Evolutionary conservation across 139 green algal genomes (phyloP), one percentile per base, ranked within the genome.

Genomic region (Coelastrella sp.): DNA sequence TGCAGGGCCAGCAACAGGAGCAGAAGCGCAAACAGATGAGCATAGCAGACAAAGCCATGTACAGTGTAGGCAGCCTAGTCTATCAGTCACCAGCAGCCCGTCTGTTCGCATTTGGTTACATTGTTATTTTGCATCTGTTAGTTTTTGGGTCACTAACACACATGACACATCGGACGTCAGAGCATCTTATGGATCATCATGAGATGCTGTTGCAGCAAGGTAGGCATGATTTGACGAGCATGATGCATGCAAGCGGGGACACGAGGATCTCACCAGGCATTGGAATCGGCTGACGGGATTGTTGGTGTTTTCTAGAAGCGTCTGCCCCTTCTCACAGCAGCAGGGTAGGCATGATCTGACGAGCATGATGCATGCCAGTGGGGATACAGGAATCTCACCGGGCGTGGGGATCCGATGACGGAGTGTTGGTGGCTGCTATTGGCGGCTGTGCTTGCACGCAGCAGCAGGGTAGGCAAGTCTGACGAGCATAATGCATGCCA

Each of bases 41-140:
- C 17, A 22, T 93, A 56, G 66, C 85, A 17, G 89, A 94, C 87
- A 92, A 90, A 57, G 61, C 86, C 10, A 89, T 94, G 89, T 93
- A 93, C 83, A 76, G 91, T 78, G 89, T 95, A 60, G 90, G 91
- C 5, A 92, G 96, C 89, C 89, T 97, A 61, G 93, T 96, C 59
- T 96, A 94, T 85, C 94, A 94, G 68, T 94, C 91, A 85, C 84
- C 87, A 58, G 86, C 91, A 54, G 95, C 94, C 19, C 92, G 96
- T 3, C 80, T 97, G 32, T 96, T 98, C 79, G 93, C 98, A 7
- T 97, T 99, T 65, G 81, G 93, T 80, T 99, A 99, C 92, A 93
- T 97, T 3, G 89, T 98, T 16, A 16, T 96, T 5, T 93, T 99
- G 88, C 98, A 99, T 89, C 56, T 96, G 22, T 93, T 99, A 60